A percentile compares a stretch with the other conserved stretches of the same genome.
phyloP scores from a whole-genome alignment of 805 yeast genomes.

The Candida pseudofarinosa region DNA sequence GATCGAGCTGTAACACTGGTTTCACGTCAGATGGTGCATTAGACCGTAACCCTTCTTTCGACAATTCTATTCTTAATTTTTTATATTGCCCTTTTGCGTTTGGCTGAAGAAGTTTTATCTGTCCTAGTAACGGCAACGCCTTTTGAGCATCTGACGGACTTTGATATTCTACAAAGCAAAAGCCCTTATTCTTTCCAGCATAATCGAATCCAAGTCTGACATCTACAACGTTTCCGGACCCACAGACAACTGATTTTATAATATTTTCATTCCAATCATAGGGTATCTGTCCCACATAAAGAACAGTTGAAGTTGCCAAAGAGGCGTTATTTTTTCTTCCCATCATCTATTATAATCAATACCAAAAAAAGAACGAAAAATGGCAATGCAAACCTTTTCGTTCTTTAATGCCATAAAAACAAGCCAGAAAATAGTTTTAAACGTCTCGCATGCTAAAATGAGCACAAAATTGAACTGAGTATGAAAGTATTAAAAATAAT shows the following conservation, averaged over 20 bases:
- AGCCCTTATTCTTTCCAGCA: slow-evolving; percentile 62
- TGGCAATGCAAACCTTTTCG: not conserved
- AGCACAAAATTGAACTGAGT: not conserved
- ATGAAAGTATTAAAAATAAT: slow-evolving; percentile 12
- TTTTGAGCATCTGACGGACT: slow-evolving; percentile 48
- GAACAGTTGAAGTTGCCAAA: slow-evolving; percentile 34
- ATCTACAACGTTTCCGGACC: slow-evolving; percentile 67
- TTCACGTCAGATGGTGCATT: slow-evolving; percentile 32
- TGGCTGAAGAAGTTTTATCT: slow-evolving; percentile 34
- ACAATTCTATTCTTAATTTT: slow-evolving; percentile 52
- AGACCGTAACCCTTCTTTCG: slow-evolving; percentile 54
- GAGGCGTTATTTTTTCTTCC: slow-evolving; percentile 5
- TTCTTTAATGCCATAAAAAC: not conserved
- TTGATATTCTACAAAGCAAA: slow-evolving; percentile 58
- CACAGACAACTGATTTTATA: slow-evolving; percentile 60
- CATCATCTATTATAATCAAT: slow-evolving; percentile 4
- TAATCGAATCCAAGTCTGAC: slow-evolving; percentile 59
- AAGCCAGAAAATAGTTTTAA: not conserved
- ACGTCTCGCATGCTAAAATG: not conserved
- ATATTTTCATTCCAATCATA: slow-evolving; percentile 66
- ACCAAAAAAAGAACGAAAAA: not conserved
- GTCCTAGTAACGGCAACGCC: slow-evolving; percentile 43
- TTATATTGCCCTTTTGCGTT: slow-evolving; percentile 38
- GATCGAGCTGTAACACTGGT: slow-evolving; percentile 40
- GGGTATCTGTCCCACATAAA: slow-evolving; percentile 63